Evolutionary conservation across 2,329 filamentous ascomycete species (phyloP), one percentile per base, ranked within the genome.

Genomic region (Fusarium bulbicola): DNA sequence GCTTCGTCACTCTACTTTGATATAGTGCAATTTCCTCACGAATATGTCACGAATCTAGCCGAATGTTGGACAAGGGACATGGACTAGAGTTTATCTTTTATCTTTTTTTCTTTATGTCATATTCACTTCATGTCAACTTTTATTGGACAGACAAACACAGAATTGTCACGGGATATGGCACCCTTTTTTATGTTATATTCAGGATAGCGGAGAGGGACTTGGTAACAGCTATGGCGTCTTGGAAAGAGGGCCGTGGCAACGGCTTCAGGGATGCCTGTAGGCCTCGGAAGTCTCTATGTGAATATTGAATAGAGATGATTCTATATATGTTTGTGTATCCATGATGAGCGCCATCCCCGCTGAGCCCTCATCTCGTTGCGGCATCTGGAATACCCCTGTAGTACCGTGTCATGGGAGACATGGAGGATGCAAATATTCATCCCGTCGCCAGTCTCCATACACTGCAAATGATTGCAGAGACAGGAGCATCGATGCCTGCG

Each of bases 191-290:
- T 69, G 64, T 70, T 68, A 59, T 65, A 70, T 59, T 72, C 63
- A 66, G 63, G 66, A 73, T 63, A 73, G 70, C 70, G 66, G 61
- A 59, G 61, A 73, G 66, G 70, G 61, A 68, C 71, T 69, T 73
- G 76, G 57, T 74, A 78, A 71, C 73, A 73, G 74, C 72, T 70
- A 75, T 67, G 77, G 77, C 77, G 77, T 79, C 77, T 78, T 75
- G 74, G 77, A 68, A 59, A 72, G 70, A 59, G 69, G 70, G 72
- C 74, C 68, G 68, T 70, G 74, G 77, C 68, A 73, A 76, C 66
- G 77, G 77, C 73, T 78, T 70, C 76, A 73, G 66, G 75, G 67
- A 78, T 76, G 76, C 74, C 72, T 74, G 77, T 66, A 78, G 72
- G 74, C 76, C 67, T 67, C 63, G 63, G 63, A 66, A 70, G 53